A percentile compares a stretch with the other conserved stretches of the same genome.
Evolutionary conservation across 2,329 filamentous ascomycete genomes (phyloP).

Genomic region (Colletotrichum sp.): DNA sequence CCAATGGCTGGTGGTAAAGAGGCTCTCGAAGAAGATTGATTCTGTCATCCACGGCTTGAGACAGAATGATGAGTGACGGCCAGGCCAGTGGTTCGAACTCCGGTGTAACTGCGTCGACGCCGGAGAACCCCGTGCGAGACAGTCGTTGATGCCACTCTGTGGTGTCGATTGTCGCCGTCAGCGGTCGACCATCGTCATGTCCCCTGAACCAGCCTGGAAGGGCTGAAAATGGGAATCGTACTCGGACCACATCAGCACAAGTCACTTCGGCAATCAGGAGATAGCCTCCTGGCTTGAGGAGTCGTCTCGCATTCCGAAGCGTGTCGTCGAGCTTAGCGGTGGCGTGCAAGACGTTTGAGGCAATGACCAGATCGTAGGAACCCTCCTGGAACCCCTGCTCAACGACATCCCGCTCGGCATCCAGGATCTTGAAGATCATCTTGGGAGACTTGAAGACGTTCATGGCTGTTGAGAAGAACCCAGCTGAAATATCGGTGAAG

Average conservation of each 20-base stretch:
- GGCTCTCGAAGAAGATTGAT: neutral
- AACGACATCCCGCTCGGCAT: conserved; percentile 31
- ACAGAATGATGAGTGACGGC: conserved; percentile 20
- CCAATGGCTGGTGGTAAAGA: neutral
- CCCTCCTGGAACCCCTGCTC: conserved; percentile 30
- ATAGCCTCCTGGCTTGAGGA: conserved; percentile 36
- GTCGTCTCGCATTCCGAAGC: conserved; percentile 23
- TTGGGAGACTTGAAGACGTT: conserved; percentile 25
- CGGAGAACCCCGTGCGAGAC: neutral
- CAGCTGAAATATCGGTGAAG: conserved; percentile 26
- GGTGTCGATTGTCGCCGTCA: neutral
- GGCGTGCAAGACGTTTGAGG: conserved; percentile 33
- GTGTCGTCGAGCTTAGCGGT: conserved; percentile 26
- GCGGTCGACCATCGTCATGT: neutral
- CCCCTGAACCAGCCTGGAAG: neutral
- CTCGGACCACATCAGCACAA: neutral
- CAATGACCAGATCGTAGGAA: conserved; percentile 32
- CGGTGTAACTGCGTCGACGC: neutral
- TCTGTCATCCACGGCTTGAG: conserved; percentile 18
- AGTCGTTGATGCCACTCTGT: neutral
- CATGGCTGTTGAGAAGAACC: conserved; percentile 26
- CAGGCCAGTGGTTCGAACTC: conserved; percentile 9
- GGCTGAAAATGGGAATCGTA: neutral
- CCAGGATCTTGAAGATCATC: conserved; percentile 29
- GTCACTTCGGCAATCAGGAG: conserved; percentile 20